These are phyloP conservation scores for Annulohypoxylon moriforme DNA, from an alignment of 495 filamentous ascomycete genomes.

Conservation along the genomic window DNA sequence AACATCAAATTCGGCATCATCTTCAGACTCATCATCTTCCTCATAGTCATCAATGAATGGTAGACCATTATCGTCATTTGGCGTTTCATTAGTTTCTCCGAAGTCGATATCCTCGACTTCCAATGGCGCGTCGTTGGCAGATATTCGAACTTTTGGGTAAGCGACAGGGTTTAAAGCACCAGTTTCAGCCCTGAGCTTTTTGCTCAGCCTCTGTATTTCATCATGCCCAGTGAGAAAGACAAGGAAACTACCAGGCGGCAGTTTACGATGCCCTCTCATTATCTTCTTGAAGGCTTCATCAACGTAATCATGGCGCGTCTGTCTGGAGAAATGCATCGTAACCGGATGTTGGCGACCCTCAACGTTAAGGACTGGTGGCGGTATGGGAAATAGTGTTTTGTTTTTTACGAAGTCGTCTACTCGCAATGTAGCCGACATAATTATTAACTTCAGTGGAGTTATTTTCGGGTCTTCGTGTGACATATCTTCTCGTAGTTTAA, in stretches of 20 bases:
- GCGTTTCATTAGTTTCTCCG: conserved; percentile 66
- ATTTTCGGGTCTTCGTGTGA: conserved; percentile 62
- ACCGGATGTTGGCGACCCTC: conserved; percentile 96
- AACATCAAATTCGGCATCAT: conserved; percentile 69
- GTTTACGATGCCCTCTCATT: conserved; percentile 85
- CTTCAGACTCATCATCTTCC: conserved; percentile 62
- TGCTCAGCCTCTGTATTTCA: conserved; percentile 84
- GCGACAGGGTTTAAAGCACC: conserved; percentile 61
- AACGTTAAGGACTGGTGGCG: conserved; percentile 86
- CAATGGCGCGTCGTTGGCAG: conserved; percentile 79
- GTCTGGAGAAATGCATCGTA: conserved; percentile 86
- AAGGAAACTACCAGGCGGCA: conserved; percentile 91
- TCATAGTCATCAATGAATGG: conserved; percentile 54
- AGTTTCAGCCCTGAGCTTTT: conserved; percentile 79
- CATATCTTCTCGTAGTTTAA: conserved; percentile 70
- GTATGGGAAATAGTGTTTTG: conserved; percentile 76
- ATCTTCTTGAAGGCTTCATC: conserved; percentile 91
- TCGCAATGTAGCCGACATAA: conserved; percentile 96
- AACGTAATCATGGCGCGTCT: conserved; percentile 86
- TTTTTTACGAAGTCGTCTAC: conserved; percentile 94
- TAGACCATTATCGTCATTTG: conserved; percentile 51
- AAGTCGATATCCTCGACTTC: conserved; percentile 92
- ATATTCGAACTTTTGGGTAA: conserved; percentile 75
- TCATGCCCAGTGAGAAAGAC: conserved; percentile 96
- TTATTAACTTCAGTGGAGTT: conserved; percentile 88